Conservation (phyloP, 495 filamentous ascomycete genomes). For the Penicillium herquei region DNA sequence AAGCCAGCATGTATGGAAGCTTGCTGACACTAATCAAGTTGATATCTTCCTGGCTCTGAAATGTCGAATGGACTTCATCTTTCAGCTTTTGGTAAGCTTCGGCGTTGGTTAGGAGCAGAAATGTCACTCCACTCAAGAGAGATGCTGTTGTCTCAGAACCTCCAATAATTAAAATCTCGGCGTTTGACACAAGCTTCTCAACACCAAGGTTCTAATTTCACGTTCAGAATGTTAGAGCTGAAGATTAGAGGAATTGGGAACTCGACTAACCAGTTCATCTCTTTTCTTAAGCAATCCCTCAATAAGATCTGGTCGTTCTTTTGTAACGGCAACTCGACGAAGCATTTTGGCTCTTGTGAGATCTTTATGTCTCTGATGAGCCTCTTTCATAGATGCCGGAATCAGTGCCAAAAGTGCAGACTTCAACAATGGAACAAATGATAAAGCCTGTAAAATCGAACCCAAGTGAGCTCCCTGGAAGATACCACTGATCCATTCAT, state of each 20-base stretch:
- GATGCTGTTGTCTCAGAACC: constrained; percentile 64
- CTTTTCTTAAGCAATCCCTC: constrained; percentile 48
- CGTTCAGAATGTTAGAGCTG: background rate
- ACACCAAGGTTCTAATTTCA: background rate
- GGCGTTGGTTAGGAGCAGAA: constrained; percentile 48
- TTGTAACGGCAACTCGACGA: constrained; percentile 36
- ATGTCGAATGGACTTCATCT: constrained; percentile 36
- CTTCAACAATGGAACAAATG: constrained; percentile 33
- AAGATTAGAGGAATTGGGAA: background rate
- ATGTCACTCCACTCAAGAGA: constrained; percentile 51
- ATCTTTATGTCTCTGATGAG: constrained; percentile 33
- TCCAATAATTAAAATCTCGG: constrained; percentile 44
- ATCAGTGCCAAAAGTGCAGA: constrained; percentile 13
- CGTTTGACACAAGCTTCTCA: constrained; percentile 25
- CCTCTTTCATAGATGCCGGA: constrained; percentile 20
- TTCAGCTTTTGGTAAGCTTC: constrained; percentile 39
- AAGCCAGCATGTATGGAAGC: constrained; percentile 55
- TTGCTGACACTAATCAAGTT: constrained; percentile 41
- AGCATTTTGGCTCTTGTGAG: constrained; percentile 38
- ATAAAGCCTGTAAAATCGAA: constrained; percentile 30
- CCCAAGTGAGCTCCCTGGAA: constrained; percentile 33
- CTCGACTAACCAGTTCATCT: constrained; percentile 38
- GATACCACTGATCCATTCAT: constrained; percentile 55
- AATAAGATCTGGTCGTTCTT: constrained; percentile 46
- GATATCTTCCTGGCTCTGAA: constrained; percentile 55